A percentile compares a stretch with the other conserved stretches of the same genome.
Evolutionary conservation across 2,329 filamentous ascomycete genomes (phyloP).

Genomic region (Fusarium bulbicola): DNA sequence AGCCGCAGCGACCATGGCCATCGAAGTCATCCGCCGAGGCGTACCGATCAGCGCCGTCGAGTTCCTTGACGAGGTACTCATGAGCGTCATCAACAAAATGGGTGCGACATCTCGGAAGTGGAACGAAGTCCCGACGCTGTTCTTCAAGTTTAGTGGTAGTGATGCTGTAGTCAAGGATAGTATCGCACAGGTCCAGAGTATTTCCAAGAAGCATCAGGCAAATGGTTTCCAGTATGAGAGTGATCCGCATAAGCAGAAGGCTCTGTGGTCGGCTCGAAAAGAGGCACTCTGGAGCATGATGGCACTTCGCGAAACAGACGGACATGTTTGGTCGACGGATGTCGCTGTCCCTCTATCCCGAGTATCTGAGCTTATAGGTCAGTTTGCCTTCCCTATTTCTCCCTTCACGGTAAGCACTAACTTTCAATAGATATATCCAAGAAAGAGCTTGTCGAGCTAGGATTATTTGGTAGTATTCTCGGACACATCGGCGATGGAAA

Average conservation of each 20-base stretch:
- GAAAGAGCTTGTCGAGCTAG: conserved; percentile 85
- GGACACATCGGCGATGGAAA: conserved; percentile 95
- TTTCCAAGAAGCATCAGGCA: background rate
- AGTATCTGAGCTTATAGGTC: conserved; percentile 70
- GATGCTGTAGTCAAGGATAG: conserved; percentile 79
- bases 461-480: conserved; percentile 85
- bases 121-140: conserved; percentile 80
- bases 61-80: conserved; percentile 88
- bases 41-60: conserved; percentile 81
- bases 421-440: conserved; percentile 74
- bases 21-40: conserved; percentile 76
- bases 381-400: accelerated
- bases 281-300: conserved; percentile 85
- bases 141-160: conserved; percentile 88
- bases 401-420: accelerated
- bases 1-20: conserved; percentile 77
- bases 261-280: conserved; percentile 85
- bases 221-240: conserved; percentile 68
- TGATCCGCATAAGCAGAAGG: conserved; percentile 73
- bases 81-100: conserved; percentile 81
- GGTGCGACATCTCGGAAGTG: conserved; percentile 74
- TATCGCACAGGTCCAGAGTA: conserved; percentile 67
- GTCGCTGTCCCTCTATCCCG: conserved; percentile 82
- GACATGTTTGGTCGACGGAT: conserved; percentile 78
- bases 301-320: conserved; percentile 67